phyloP scores from a whole-genome alignment of 2,329 filamentous ascomycete species.

The Pyrenochaeta sp. region DNA sequence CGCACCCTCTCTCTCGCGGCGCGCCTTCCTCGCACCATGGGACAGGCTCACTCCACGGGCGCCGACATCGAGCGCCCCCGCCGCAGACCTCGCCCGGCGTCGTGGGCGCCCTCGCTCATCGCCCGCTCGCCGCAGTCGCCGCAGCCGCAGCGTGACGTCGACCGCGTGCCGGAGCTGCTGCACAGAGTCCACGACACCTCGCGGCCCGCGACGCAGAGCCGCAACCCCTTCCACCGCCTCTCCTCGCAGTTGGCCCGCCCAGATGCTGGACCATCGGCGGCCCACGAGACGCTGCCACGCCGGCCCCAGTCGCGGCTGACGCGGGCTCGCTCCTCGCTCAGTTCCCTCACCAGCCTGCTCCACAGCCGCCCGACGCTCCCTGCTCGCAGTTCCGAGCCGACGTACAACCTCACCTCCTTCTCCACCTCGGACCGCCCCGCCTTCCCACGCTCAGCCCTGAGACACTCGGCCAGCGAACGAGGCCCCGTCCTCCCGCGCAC shows the following conservation, averaged over 20 bases:
- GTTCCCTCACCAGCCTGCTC: conserved; percentile 42
- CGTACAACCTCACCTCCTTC: conserved; percentile 18
- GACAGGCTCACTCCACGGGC: conserved; percentile 47
- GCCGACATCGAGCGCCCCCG: conserved; percentile 31
- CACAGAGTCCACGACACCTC: conserved; percentile 17
- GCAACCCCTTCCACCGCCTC: conserved; percentile 40
- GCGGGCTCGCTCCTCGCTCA: conserved; percentile 47
- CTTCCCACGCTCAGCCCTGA: conserved; percentile 25
- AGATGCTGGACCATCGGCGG: conserved; percentile 41
- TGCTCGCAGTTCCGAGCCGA: conserved; percentile 23
- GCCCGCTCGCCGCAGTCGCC: conserved; percentile 18
- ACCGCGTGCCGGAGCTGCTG: conserved; percentile 32
- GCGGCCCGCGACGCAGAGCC: conserved; percentile 30
- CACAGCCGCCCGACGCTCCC: conserved; percentile 34
- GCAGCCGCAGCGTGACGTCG: conserved; percentile 18
- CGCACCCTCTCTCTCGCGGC: conserved; percentile 14
- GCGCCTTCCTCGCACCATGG: conserved; percentile 42
- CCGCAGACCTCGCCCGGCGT: conserved; percentile 39
- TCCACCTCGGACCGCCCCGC: conserved; percentile 23
- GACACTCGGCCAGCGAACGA: conserved; percentile 34
- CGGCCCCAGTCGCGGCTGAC: conserved; percentile 43
- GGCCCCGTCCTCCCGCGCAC: conserved; percentile 43
- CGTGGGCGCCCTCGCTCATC: conserved; percentile 42
- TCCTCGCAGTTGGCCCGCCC: conserved; percentile 35
- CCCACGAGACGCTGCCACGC: conserved; percentile 15